Evolutionary conservation across 2,329 filamentous ascomycete species (phyloP).

Genomic region (Arthrobotrys entomopaga): DNA sequence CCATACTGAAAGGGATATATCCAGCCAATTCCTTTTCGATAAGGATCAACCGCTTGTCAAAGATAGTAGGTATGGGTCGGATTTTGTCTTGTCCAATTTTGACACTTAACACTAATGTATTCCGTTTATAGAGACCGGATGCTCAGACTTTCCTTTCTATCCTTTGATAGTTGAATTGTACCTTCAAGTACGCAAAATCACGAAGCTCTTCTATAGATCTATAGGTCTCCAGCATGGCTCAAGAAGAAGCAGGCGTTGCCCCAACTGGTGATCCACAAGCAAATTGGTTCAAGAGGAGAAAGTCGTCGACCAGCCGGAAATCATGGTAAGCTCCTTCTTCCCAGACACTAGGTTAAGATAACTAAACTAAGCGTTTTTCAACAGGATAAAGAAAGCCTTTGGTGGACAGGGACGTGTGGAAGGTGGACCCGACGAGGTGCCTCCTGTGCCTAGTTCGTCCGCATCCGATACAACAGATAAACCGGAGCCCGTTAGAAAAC

Average conservation of each 20-base stretch:
- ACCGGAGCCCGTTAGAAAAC: conserved; percentile 6
- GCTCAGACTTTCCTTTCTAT: too few species aligned
- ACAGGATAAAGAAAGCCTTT: conserved; percentile 48
- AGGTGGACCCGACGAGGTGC: conserved; percentile 11
- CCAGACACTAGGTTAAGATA: background rate
- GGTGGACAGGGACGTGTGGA: conserved; percentile 6
- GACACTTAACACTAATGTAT: conserved; percentile 12
- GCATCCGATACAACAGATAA: too few species aligned
- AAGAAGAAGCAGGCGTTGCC: too few species aligned
- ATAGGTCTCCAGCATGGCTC: too few species aligned
- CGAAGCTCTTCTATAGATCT: too few species aligned
- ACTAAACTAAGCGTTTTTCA: background rate
- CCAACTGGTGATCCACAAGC: too few species aligned
- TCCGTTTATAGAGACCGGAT: background rate
- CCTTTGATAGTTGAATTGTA: too few species aligned
- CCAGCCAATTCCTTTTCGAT: conserved; percentile 17
- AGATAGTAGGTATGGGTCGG: conserved; percentile 31
- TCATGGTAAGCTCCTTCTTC: conserved; percentile 33
- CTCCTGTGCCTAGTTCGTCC: too few species aligned
- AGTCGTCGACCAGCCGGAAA: conserved; percentile 31
- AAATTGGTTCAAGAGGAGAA: background rate
- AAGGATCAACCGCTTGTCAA: too few species aligned
- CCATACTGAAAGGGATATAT: conserved; percentile 12
- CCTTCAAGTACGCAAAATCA: too few species aligned
- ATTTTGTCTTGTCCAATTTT: conserved; percentile 1